Conservation (phyloP, 2,329 filamentous ascomycete species). For the Hirsutella minnesotensis region DNA sequence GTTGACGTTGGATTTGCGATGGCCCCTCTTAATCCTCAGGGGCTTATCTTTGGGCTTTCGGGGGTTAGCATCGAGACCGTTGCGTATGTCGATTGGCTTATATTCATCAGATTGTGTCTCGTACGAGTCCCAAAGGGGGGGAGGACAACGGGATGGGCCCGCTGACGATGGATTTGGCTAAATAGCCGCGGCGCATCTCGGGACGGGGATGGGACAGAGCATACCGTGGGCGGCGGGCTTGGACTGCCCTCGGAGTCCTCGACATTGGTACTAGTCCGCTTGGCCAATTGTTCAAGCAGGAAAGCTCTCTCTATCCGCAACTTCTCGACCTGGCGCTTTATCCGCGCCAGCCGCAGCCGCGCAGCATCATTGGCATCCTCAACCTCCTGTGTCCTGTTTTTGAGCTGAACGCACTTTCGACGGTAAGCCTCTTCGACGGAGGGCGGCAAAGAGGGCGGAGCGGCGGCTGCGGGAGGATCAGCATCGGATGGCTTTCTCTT, state of each 20-base stretch:
- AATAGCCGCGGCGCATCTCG: slow-evolving; percentile 8
- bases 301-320: slow-evolving; percentile 77
- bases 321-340: slow-evolving; percentile 81
- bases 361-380: slow-evolving; percentile 84
- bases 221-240: slow-evolving; percentile 67
- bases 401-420: slow-evolving; percentile 89
- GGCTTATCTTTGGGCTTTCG: slow-evolving; percentile 66
- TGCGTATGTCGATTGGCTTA: slow-evolving; percentile 17
- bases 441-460: slow-evolving; percentile 58
- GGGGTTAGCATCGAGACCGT: slow-evolving; percentile 23
- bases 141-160: slow-evolving; percentile 4
- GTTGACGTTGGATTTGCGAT: slow-evolving; percentile 46
- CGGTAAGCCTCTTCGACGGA: slow-evolving; percentile 95
- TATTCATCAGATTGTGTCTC: slow-evolving; percentile 21
- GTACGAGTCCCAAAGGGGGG: slow-evolving; percentile 13
- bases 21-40: slow-evolving; percentile 60
- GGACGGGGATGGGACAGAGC: slow-evolving; percentile 12
- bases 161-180: slow-evolving; percentile 4
- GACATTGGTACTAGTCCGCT: slow-evolving; percentile 62
- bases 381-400: slow-evolving; percentile 82
- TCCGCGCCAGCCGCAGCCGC: slow-evolving; percentile 63
- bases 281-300: slow-evolving; percentile 59
- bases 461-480: slow-evolving; percentile 31
- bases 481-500: slow-evolving; percentile 24
- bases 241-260: slow-evolving; percentile 71